Evolutionary conservation across 345 rosid genomes (phyloP).

Genomic region (Linum tenue): DNA sequence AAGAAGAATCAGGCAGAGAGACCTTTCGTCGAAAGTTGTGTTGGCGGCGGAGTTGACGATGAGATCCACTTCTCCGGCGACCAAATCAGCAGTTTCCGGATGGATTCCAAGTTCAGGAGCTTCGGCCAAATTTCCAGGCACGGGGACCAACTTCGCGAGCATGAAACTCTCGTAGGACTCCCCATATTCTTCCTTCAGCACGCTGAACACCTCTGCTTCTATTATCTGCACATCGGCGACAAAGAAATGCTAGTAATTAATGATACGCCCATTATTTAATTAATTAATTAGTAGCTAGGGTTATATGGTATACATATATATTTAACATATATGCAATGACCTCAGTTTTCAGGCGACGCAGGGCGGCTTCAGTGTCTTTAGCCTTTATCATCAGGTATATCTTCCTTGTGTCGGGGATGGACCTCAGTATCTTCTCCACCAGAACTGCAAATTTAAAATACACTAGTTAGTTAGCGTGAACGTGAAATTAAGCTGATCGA

Average conservation of each 20-base stretch:
- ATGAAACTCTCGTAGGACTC: background rate
- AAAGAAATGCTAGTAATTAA: background rate
- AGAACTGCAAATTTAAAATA: background rate
- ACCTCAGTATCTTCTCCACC: background rate
- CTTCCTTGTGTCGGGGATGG: background rate
- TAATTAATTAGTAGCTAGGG: no score
- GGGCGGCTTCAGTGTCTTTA: background rate
- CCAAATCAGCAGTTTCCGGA: background rate
- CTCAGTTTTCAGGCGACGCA: background rate
- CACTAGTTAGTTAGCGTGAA: no score
- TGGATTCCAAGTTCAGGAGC: background rate
- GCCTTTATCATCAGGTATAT: slow-evolving; percentile 1
- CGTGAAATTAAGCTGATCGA: no score
- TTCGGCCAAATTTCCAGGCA: background rate
- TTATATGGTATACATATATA: no score
- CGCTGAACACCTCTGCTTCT: background rate
- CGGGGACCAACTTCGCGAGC: background rate
- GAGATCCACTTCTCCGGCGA: background rate
- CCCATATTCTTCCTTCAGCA: background rate
- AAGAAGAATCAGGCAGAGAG: background rate
- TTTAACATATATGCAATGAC: background rate
- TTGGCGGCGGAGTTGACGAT: background rate
- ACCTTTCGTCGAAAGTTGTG: slow-evolving; percentile 1
- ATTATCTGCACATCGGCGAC: background rate
- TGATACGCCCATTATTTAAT: no score